Evolutionary conservation across 148 eudicot species (phyloP).

Genomic region (Salicornia ramosissima): DNA sequence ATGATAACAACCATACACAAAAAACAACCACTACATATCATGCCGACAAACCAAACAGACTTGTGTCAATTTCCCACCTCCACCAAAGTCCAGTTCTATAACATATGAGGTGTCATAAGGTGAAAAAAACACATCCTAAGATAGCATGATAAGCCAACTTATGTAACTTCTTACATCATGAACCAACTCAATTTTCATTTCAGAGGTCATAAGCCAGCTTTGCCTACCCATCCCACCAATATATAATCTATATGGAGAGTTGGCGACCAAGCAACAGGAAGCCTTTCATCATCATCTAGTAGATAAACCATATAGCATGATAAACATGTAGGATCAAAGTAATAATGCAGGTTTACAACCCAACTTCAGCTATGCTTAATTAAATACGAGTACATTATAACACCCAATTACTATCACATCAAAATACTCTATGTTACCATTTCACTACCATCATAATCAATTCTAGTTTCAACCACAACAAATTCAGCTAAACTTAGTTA

Average conservation of each 20-base stretch:
- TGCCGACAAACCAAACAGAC: not conserved
- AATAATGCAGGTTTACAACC: no score
- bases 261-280: not conserved
- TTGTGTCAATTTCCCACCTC: not conserved
- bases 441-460: no score
- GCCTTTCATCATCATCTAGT: not conserved
- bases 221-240: not conserved
- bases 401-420: no score
- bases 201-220: not conserved
- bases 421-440: no score
- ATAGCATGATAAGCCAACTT: not conserved
- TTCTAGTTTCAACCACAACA: no score
- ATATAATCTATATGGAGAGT: not conserved
- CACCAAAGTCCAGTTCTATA: not conserved
- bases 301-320: no score
- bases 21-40: not conserved
- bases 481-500: no score
- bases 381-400: no score
- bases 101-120: not conserved
- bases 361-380: no score
- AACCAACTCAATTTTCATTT: not conserved
- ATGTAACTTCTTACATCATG: not conserved
- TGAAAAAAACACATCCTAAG: not conserved
- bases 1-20: not conserved
- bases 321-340: no score